Percentiles rank a stretch among this genome's conserved stretches.
Conservation (phyloP, 257 asterid species). For the Nyctanthes arbortristis region DNA sequence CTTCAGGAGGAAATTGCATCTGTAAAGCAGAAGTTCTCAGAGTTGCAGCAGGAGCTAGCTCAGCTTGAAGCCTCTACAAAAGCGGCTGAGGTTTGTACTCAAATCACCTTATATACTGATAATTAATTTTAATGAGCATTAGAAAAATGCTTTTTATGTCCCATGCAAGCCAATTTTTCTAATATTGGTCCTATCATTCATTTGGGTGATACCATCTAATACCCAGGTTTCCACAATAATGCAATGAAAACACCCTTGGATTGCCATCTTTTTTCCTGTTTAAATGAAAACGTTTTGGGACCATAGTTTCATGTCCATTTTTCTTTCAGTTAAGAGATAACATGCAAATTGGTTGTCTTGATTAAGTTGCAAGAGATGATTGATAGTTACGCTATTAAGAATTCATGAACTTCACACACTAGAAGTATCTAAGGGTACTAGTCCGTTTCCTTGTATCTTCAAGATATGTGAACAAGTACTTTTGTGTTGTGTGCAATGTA, state of each 20-base stretch:
- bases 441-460: too few species aligned
- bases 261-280: slow-evolving; percentile 8
- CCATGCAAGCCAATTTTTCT: background rate
- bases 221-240: slow-evolving; percentile 1
- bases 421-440: too few species aligned
- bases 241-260: slow-evolving; percentile 6
- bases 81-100: slow-evolving; percentile 71
- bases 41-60: slow-evolving; percentile 61
- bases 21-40: slow-evolving; percentile 60
- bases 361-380: too few species aligned
- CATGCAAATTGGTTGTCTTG: background rate
- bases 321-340: background rate
- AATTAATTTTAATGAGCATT: slow-evolving; percentile 2
- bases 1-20: slow-evolving; percentile 83
- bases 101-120: slow-evolving; percentile 6
- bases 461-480: too few species aligned
- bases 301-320: background rate
- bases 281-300: background rate
- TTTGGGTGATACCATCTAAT: background rate
- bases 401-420: too few species aligned
- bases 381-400: too few species aligned
- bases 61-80: slow-evolving; percentile 58
- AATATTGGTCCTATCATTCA: background rate
- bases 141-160: slow-evolving; percentile 3
- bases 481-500: too few species aligned